Percentiles rank a stretch among this genome's conserved stretches.
These are phyloP conservation scores for Santalum album DNA, from an alignment of 164 flowering plant species.

Conservation along the genomic window DNA sequence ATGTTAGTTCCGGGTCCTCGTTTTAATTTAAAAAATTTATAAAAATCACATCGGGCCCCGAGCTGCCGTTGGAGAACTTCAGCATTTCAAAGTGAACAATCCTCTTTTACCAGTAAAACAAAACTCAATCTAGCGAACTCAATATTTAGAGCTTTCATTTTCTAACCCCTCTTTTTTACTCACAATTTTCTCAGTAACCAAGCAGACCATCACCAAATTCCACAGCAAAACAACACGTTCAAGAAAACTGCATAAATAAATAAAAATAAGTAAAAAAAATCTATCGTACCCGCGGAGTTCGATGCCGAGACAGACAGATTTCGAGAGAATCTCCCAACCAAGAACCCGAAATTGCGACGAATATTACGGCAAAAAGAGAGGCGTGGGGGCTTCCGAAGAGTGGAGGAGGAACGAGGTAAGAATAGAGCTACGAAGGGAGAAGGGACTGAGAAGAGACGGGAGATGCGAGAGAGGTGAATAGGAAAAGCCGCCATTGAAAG, in stretches of 20 bases:
- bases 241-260: neutral
- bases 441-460: slow-evolving; percentile 18
- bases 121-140: no score
- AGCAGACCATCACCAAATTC: neutral
- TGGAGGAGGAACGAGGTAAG: slow-evolving; percentile 6
- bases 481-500: slow-evolving; percentile 16
- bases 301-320: slow-evolving; percentile 21
- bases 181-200: neutral
- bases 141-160: no score
- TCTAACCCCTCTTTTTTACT: neutral
- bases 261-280: neutral
- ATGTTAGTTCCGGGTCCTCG: no score
- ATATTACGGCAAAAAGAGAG: slow-evolving; percentile 12
- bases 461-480: slow-evolving; percentile 22
- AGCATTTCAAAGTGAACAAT: no score
- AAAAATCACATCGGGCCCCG: no score
- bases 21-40: no score
- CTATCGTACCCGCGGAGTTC: slow-evolving; percentile 2
- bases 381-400: neutral
- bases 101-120: no score
- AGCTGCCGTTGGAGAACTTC: no score
- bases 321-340: slow-evolving; percentile 10
- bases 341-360: slow-evolving; percentile 7
- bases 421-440: slow-evolving; percentile 11
- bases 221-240: slow-evolving; percentile 1